Conservation (phyloP, 202 grass and related monocot genomes). For the Saccharum hybrid region DNA sequence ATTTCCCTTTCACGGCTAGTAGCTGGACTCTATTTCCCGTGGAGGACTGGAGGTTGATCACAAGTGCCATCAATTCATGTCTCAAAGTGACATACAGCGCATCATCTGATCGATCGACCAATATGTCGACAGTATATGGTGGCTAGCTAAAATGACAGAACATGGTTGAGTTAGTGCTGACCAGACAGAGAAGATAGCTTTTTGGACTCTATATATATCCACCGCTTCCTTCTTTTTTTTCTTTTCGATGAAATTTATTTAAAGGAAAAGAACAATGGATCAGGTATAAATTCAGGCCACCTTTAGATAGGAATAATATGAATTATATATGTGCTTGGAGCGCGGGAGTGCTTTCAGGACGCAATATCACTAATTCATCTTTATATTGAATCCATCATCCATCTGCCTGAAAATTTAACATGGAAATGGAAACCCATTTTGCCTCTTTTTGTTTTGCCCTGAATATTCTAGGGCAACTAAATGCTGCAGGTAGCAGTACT, state of each 20-base stretch:
- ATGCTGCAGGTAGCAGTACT: slow-evolving; percentile 5
- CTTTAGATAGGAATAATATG: background rate
- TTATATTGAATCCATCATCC: slow-evolving; percentile 10
- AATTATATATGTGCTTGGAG: background rate
- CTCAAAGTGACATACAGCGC: slow-evolving; percentile 36
- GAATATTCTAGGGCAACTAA: background rate
- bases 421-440: slow-evolving; percentile 2
- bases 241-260: slow-evolving; percentile 26
- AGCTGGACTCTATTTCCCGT: background rate
- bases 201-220: background rate
- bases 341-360: no score
- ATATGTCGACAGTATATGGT: background rate
- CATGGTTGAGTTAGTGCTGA: slow-evolving; percentile 32
- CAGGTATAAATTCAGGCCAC: slow-evolving; percentile 24
- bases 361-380: background rate
- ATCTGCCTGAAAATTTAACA: slow-evolving; percentile 10
- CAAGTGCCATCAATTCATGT: background rate
- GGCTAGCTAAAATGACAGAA: slow-evolving; percentile 12
- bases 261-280: slow-evolving; percentile 22
- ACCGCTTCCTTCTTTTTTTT: background rate
- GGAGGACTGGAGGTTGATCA: background rate
- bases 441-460: slow-evolving; percentile 12
- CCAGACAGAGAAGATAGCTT: background rate
- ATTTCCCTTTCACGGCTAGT: background rate
- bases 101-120: background rate